Evolutionary conservation across 2,329 filamentous ascomycete species (phyloP).

Genomic region (Neonectria hederae): DNA sequence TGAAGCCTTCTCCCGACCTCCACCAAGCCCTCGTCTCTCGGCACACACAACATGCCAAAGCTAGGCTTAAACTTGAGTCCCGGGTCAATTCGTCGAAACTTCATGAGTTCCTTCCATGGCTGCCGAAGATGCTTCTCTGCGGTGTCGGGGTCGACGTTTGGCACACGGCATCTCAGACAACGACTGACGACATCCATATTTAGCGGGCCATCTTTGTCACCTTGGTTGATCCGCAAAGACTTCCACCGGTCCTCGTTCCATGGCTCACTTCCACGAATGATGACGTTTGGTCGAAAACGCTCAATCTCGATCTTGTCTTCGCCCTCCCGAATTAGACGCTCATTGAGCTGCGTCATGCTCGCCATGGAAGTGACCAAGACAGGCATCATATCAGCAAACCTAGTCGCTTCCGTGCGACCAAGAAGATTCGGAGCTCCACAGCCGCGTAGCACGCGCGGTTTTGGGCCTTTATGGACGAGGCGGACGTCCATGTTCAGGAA

Average conservation of each 20-base stretch:
- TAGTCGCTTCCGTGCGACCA: slow-evolving; percentile 62
- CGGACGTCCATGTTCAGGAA: slow-evolving; percentile 66
- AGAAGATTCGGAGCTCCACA: slow-evolving; percentile 64
- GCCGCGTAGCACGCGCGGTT: slow-evolving; percentile 61
- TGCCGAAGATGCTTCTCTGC: slow-evolving; percentile 66
- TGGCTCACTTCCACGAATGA: slow-evolving; percentile 63
- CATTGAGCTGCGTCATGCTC: slow-evolving; percentile 67
- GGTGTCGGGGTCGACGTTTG: slow-evolving; percentile 72
- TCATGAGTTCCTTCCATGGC: slow-evolving; percentile 70
- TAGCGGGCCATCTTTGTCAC: slow-evolving; percentile 39
- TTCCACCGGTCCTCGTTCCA: slow-evolving; percentile 75
- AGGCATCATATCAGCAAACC: slow-evolving; percentile 69
- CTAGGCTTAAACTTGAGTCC: slow-evolving; percentile 72
- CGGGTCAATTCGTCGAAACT: slow-evolving; percentile 67
- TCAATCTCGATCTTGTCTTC: slow-evolving; percentile 65
- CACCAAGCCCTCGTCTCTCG: slow-evolving; percentile 62
- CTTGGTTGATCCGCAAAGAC: slow-evolving; percentile 56
- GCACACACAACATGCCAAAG: slow-evolving; percentile 73
- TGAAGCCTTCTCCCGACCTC: slow-evolving; percentile 68
- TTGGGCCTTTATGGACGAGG: slow-evolving; percentile 70
- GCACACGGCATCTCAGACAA: slow-evolving; percentile 69
- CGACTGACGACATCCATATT: slow-evolving; percentile 66
- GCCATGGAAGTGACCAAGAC: slow-evolving; percentile 64
- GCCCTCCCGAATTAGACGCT: slow-evolving; percentile 53
- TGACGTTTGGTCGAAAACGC: slow-evolving; percentile 71